Conservation (phyloP, 1,284 basidiomycete species). For the Trichosporon sp. region DNA sequence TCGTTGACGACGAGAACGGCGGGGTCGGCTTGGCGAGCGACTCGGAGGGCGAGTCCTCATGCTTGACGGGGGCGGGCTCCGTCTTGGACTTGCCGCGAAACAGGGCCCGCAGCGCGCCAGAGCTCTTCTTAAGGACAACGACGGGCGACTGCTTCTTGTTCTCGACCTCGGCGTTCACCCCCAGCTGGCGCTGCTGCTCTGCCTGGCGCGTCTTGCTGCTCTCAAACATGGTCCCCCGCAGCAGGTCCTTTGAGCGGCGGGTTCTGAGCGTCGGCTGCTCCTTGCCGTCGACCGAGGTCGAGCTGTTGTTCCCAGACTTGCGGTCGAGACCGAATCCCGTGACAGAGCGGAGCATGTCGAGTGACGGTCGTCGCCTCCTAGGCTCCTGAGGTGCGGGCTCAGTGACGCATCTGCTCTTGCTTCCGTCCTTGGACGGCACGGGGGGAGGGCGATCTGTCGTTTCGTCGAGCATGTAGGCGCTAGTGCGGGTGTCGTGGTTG, state of each 20-base stretch:
- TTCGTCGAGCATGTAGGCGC: conserved; percentile 4
- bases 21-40: neutral
- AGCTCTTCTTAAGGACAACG: conserved; percentile 43
- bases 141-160: conserved; percentile 30
- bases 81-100: conserved; percentile 50
- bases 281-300: neutral
- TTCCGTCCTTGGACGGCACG: neutral
- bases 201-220: conserved; percentile 33
- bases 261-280: conserved; percentile 22
- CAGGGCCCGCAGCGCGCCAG: conserved; percentile 43
- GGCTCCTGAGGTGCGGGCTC: conserved; percentile 1
- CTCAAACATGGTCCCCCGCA: conserved; percentile 20
- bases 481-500: neutral
- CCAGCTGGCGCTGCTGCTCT: conserved; percentile 26
- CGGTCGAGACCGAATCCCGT: conserved; percentile 2
- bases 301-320: neutral
- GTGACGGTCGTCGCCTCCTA: neutral
- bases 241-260: conserved; percentile 25
- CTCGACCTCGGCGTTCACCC: conserved; percentile 19
- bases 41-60: neutral
- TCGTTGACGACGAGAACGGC: neutral
- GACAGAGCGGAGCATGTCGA: conserved; percentile 7
- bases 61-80: neutral
- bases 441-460: conserved; percentile 2
- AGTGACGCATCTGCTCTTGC: neutral